Conservation (phyloP, 768 basidiomycete genomes). For the Paxillus ammoniavirescens region DNA sequence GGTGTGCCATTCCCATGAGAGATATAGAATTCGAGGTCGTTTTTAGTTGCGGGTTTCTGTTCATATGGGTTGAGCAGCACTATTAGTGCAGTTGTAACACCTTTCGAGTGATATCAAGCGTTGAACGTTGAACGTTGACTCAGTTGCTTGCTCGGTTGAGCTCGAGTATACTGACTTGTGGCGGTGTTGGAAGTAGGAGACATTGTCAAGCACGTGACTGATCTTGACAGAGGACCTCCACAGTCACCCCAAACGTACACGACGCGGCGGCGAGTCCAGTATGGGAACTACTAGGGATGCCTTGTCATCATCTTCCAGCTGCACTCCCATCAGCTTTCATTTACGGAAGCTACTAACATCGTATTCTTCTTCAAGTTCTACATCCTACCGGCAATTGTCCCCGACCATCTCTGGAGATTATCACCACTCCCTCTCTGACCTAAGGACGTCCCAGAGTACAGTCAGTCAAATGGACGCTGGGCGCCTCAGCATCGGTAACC, state of each 20-base stretch:
- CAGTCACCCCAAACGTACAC: no score
- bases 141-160: no score
- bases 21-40: no score
- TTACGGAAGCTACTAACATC: neutral
- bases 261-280: no score
- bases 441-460: conserved; percentile 13
- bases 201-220: neutral
- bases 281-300: neutral
- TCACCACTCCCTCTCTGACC: neutral
- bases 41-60: no score
- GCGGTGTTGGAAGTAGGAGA: no score
- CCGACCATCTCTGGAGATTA: neutral
- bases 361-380: neutral
- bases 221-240: neutral
- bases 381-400: neutral
- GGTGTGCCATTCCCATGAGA: no score
- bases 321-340: neutral
- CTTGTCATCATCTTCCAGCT: neutral
- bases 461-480: conserved; percentile 6
- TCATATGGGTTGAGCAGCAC: no score
- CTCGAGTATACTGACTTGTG: neutral
- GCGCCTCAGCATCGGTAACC: neutral
- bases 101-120: no score
- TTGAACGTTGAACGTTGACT: no score
- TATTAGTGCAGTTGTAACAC: no score